These are phyloP conservation scores for Sporothrix globosa DNA, from an alignment of 2,329 filamentous ascomycete genomes.

Conservation along the genomic window DNA sequence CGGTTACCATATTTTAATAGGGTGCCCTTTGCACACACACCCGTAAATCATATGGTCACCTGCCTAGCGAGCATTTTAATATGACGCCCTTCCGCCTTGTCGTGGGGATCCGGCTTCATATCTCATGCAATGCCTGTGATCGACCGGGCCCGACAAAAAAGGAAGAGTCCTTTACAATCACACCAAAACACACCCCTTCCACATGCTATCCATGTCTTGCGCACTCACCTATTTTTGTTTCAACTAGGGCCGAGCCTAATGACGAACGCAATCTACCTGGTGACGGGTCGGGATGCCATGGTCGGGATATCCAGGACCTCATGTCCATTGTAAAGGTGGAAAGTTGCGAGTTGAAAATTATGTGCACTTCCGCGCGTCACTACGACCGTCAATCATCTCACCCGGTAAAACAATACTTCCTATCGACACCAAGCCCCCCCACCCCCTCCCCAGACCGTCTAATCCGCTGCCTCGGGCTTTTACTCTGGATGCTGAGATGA, in stretches of 20 bases:
- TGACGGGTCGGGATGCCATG: neutral
- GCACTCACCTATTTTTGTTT: neutral
- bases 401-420: neutral
- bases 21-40: neutral
- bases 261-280: neutral
- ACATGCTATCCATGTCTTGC: neutral
- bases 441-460: too few species aligned
- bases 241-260: constrained; percentile 12
- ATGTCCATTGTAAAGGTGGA: neutral
- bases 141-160: neutral
- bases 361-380: neutral
- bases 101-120: constrained; percentile 1
- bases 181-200: neutral
- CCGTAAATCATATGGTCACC: neutral
- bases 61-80: neutral
- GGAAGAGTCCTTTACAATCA: neutral
- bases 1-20: neutral
- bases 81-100: neutral
- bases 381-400: neutral
- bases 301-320: neutral
- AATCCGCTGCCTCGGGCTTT: too few species aligned
- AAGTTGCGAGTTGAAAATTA: neutral
- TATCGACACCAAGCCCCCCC: too few species aligned
- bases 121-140: neutral
- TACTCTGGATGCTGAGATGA: too few species aligned